Base-by-base conservation (phyloP, 1,139 yeast genomes). In the Saccharomyces hybrid region DNA sequence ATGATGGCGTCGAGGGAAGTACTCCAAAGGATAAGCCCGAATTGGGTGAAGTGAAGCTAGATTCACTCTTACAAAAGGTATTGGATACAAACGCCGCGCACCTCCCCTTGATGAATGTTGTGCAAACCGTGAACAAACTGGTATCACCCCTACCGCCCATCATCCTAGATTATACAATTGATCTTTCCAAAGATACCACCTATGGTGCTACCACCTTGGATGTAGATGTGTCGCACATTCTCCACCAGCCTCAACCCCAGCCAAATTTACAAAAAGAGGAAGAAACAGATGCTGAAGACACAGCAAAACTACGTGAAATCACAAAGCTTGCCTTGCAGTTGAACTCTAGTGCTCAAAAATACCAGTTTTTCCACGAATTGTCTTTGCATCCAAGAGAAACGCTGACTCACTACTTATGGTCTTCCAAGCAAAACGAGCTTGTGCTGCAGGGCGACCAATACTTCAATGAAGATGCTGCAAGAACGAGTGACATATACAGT, bases 381-480 rank as follows among this genome's bases (percentile, higher is more conserved):
- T 78, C 88, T 48, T 78, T 83, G 50, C 83, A 90, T 64, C 98
- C 99, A 0, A 85, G 83, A 3, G 79, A 78, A 34, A 89, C 90
- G 63, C 73, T 93, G 60, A 77, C 84, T 55, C 78, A 81, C 51
- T 89, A 95, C 86, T 74, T 84, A 52, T 84, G 81, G 52, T 80
- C 87, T 25, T 95, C 89, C 67, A 78, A 88, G 42, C 83, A 86
- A 58, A 86, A 91, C 51, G 76, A 88, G 64, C 84, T 82, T 68
- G 84, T 89, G 16, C 78, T 89, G 60, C 80, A 86, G 63, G 88
- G 95, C 32, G 97, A 91, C 69, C 91, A 88, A 63, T 90, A 95
- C 8, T 88, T 87, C 70, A 89, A 88, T 67, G 98, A 91, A 71
- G 98, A 93, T 68, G 76, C 82, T 31, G 96, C 89, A 2, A 82